These are phyloP conservation scores for Papiliotrema flavescens DNA, from an alignment of 1,284 basidiomycete genomes.

Conservation along the genomic window DNA sequence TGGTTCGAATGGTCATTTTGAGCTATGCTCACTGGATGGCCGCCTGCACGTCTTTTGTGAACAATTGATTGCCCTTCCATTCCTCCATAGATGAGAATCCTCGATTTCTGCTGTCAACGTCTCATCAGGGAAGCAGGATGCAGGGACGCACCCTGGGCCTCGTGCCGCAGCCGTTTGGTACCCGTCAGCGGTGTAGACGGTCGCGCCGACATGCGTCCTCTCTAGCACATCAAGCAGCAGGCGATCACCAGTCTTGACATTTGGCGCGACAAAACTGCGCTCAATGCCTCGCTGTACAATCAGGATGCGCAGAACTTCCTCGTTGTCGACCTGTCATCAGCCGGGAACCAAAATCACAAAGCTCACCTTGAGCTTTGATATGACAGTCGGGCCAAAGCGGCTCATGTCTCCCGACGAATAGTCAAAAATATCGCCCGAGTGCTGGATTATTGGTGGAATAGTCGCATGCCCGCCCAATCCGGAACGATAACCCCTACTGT, in stretches of 20 bases:
- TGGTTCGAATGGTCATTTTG: background rate
- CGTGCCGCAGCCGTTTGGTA: background rate
- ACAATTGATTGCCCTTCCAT: background rate
- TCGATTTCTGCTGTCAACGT: too few species aligned
- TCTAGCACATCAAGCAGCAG: background rate
- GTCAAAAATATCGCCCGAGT: slow-evolving; percentile 71
- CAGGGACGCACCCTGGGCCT: background rate
- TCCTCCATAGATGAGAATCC: too few species aligned
- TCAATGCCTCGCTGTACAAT: slow-evolving; percentile 76
- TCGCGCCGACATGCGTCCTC: background rate
- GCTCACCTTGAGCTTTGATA: slow-evolving; percentile 61
- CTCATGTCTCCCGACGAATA: slow-evolving; percentile 61
- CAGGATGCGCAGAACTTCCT: slow-evolving; percentile 72
- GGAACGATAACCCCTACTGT: slow-evolving; percentile 21
- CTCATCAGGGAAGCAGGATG: too few species aligned
- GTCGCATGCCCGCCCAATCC: slow-evolving; percentile 6
- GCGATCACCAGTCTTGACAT: slow-evolving; percentile 59
- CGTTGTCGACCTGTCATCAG: slow-evolving; percentile 62
- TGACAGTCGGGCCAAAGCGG: slow-evolving; percentile 66
- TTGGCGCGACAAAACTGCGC: slow-evolving; percentile 61
- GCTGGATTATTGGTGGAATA: slow-evolving; percentile 59
- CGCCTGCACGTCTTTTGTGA: background rate
- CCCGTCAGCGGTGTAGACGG: background rate
- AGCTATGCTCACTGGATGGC: background rate
- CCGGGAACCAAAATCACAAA: background rate